A percentile compares a stretch with the other conserved stretches of the same genome.
These are phyloP conservation scores for Phialophora verrucosa DNA, from an alignment of 2,329 filamentous ascomycete species.

Conservation along the genomic window DNA sequence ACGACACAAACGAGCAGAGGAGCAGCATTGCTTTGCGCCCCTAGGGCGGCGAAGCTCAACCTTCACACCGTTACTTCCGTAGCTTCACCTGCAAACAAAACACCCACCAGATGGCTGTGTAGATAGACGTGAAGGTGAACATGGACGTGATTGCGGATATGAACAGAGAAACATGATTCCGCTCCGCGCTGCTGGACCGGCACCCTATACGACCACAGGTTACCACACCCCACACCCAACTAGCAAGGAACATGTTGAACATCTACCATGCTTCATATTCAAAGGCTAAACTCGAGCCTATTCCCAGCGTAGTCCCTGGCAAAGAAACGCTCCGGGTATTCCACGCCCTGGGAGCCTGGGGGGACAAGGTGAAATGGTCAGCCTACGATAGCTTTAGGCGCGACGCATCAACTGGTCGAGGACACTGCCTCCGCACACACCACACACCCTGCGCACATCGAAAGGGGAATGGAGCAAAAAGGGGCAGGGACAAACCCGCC, in stretches of 20 bases:
- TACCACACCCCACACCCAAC: neutral
- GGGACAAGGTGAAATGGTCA: neutral
- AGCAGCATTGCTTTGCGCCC: no score
- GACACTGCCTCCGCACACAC: neutral
- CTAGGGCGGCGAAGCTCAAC: no score
- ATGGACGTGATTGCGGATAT: neutral
- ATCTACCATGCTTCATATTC: neutral
- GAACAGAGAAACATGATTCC: neutral
- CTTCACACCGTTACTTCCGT: no score
- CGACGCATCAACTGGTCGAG: neutral
- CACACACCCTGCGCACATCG: neutral
- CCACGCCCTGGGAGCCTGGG: conserved; percentile 59
- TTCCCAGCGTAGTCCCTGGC: conserved; percentile 64
- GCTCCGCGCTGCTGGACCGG: neutral
- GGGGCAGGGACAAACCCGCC: neutral
- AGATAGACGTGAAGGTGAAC: neutral
- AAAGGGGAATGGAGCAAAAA: neutral
- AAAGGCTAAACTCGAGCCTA: conserved; percentile 60
- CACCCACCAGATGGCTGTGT: no score
- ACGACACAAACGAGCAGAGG: no score
- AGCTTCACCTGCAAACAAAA: no score
- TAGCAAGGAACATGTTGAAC: neutral
- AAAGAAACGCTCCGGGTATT: conserved; percentile 68
- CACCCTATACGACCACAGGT: neutral
- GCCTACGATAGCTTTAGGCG: neutral